Percentiles rank a stretch among this genome's conserved stretches.
Evolutionary conservation across 257 asterid species (phyloP).

Genomic region (Coffea eugenioides): DNA sequence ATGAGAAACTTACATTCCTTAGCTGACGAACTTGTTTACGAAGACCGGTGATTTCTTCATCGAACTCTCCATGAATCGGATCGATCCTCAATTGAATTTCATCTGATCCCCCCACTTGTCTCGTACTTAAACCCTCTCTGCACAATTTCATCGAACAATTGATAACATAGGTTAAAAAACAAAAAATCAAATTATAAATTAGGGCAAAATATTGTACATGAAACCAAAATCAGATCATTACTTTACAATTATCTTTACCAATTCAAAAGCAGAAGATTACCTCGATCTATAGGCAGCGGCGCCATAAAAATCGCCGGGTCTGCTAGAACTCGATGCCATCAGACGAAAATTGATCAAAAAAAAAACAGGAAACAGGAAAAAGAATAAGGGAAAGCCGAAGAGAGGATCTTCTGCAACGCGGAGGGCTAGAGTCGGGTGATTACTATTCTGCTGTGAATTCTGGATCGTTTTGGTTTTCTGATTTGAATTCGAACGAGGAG

Average conservation of each 20-base stretch:
- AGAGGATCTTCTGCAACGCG: background rate
- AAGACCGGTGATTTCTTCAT: constrained; percentile 76
- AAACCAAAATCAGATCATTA: background rate
- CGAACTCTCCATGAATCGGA: constrained; percentile 71
- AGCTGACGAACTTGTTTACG: constrained; percentile 84
- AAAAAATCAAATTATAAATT: background rate
- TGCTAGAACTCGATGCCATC: constrained; percentile 32
- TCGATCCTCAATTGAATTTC: constrained; percentile 86
- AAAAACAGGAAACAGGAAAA: background rate
- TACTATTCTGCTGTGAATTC: no score
- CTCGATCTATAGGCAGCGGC: constrained; percentile 73
- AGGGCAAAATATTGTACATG: background rate
- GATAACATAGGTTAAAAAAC: background rate
- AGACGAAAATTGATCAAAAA: background rate
- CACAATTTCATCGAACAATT: background rate
- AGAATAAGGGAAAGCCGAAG: no score
- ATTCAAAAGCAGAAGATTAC: constrained; percentile 23
- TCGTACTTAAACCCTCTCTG: constrained; percentile 79
- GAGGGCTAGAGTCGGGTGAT: background rate
- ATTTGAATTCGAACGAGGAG: background rate
- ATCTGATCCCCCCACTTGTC: constrained; percentile 62
- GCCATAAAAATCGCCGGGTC: constrained; percentile 34
- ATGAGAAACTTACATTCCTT: constrained; percentile 49
- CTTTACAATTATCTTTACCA: background rate
- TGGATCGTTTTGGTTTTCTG: background rate